Base-by-base conservation (phyloP, 2,329 filamentous ascomycete species). In the Ceratocystis eucalypticola region DNA sequence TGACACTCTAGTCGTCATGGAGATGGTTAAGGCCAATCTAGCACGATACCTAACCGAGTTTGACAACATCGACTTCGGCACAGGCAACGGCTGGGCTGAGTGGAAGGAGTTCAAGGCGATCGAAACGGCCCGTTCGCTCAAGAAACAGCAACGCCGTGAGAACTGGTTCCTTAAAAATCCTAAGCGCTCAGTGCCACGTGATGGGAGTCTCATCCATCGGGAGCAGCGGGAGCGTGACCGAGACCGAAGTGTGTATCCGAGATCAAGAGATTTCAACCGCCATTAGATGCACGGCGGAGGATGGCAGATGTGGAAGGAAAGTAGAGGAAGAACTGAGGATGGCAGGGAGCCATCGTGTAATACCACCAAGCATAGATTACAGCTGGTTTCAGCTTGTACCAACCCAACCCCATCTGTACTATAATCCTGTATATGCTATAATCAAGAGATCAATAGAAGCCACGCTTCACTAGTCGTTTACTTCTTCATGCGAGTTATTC, bases 11-110 rank as follows among this genome's bases (percentile, higher is more conserved):
- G 7, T 61, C 5, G 10, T 57, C 8, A 53, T 68, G 12, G 64
- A 63, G n/a, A 20, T 22, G 8, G 22, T 63, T 50, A 68, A 68
- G 44, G 41, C 17, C 6, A 57, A 64, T 7, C 28, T 68, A 6
- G 28, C 46, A 12, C 48, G 64, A n/a, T 63, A 63, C 25, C 48
- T 68, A 7, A 53, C 46, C 17, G 59, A 66, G 10, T 68, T 64
- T 10, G 50, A 68, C 20, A 64, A 20, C 5, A 61, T 55, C 20
- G 50, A 57, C 37, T 61, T 68, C 8, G 48, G n/a, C 8, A 7
- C 66, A 15, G 28, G 33, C 7, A 68, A 68, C 37, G 64, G 50
- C 17, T 68, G 66, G 66, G 59, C 28, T 2, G 66, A 68, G 50
- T 68, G 66, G 66, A n/a, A 65, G 20, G 66, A 68, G 28, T 64